Conservation (phyloP, 164 flowering plant species). For the Magnolia sinica region DNA sequence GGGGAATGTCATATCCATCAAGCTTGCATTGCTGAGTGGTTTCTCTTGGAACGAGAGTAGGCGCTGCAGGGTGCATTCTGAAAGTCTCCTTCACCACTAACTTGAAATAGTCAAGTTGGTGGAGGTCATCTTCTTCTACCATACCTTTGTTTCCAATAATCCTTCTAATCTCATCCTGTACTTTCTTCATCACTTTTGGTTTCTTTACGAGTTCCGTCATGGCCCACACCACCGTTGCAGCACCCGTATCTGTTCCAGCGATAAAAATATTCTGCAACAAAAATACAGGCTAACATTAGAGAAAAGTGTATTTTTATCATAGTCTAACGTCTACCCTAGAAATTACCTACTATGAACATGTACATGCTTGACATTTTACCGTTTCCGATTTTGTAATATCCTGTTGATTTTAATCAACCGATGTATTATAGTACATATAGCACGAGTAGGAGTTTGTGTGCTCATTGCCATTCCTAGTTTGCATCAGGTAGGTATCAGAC, state of each 20-base stretch:
- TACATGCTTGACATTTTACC: no score
- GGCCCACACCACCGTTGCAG: neutral
- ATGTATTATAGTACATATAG: no score
- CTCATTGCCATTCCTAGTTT: no score
- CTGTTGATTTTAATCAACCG: no score
- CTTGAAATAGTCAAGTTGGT: neutral
- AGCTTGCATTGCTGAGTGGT: neutral
- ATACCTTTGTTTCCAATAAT: neutral
- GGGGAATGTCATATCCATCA: neutral
- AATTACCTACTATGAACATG: no score
- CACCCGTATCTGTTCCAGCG: neutral
- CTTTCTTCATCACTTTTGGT: neutral
- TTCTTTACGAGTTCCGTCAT: neutral
- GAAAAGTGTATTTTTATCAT: no score
- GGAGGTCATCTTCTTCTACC: conserved; percentile 2
- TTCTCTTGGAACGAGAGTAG: conserved; percentile 1
- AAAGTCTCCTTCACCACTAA: neutral
- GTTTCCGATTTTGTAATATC: no score
- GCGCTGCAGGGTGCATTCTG: neutral
- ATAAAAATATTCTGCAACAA: neutral
- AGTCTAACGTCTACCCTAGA: no score
- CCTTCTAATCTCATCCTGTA: conserved; percentile 3
- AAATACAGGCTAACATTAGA: no score
- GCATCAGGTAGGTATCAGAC: no score
- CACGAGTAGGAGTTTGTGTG: no score